phyloP scores from a whole-genome alignment of 345 rosid genomes.

The Salix suchowensis region DNA sequence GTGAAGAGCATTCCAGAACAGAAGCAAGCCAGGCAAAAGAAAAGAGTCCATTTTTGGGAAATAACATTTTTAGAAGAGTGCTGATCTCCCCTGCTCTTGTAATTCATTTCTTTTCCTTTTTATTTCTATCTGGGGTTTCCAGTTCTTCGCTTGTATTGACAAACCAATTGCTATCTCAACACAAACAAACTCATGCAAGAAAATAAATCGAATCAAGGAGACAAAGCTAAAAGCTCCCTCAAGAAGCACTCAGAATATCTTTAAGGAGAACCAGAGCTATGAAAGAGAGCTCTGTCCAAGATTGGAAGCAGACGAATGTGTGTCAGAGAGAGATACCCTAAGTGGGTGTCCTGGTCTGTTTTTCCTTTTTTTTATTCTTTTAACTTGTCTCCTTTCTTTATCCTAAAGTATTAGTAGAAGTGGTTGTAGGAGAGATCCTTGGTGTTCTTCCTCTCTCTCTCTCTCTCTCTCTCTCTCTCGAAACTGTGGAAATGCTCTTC shows the following conservation, averaged over 20 bases:
- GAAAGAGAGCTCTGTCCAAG: not conserved
- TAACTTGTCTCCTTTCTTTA: not conserved
- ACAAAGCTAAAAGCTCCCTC: not conserved
- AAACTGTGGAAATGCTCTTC: not conserved
- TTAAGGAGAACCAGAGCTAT: not conserved
- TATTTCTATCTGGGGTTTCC: not conserved
- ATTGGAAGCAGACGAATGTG: not conserved
- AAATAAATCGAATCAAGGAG: conserved; percentile 7
- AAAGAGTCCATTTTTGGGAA: conserved; percentile 66
- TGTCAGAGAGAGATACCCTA: not conserved
- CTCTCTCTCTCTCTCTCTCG: not conserved
- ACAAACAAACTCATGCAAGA: conserved; percentile 15
- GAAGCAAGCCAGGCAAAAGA: conserved; percentile 74
- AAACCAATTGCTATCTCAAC: conserved; percentile 10
- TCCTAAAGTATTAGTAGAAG: not conserved
- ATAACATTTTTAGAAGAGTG: conserved; percentile 38
- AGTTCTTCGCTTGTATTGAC: not conserved
- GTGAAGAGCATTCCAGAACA: conserved; percentile 83
- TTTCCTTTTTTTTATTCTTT: not conserved
- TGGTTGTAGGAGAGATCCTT: too few relatives aligned
- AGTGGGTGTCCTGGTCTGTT: not conserved
- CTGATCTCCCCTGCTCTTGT: conserved; percentile 66
- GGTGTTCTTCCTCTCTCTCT: not conserved
- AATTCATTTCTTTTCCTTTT: conserved; percentile 37
- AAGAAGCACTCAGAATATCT: not conserved